Percentiles rank a stretch among this genome's conserved stretches.
These are phyloP conservation scores for Pseudocercospora macadamiae DNA, from an alignment of 2,329 filamentous ascomycete genomes.

Conservation along the genomic window DNA sequence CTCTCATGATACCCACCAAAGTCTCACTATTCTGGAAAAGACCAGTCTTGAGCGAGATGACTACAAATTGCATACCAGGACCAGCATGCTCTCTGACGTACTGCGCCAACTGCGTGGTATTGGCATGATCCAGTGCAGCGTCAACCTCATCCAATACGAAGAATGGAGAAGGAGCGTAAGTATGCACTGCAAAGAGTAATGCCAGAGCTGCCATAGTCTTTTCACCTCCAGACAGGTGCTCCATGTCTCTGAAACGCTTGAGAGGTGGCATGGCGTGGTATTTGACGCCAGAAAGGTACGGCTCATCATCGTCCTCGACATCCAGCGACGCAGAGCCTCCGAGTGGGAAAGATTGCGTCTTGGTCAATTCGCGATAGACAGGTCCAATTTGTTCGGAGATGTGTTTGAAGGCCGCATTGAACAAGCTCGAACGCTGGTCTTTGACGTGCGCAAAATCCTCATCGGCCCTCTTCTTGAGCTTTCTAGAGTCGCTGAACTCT, in stretches of 20 bases:
- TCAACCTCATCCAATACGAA: conserved; percentile 98
- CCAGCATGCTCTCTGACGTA: conserved; percentile 94
- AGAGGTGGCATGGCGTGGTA: conserved; percentile 98
- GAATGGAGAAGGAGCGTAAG: conserved; percentile 92
- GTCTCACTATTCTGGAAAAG: conserved; percentile 97
- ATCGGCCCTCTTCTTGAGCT: conserved; percentile 71
- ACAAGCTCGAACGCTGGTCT: conserved; percentile 80
- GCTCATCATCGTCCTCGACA: conserved; percentile 94
- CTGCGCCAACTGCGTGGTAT: conserved; percentile 93
- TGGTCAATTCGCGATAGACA: conserved; percentile 94
- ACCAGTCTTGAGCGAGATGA: conserved; percentile 93
- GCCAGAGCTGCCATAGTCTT: conserved; percentile 98
- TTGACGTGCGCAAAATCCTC: conserved; percentile 84
- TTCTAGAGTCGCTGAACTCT: conserved; percentile 84
- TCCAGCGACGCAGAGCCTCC: conserved; percentile 87
- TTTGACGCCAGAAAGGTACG: conserved; percentile 93
- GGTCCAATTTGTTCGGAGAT: conserved; percentile 92
- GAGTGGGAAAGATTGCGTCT: conserved; percentile 87
- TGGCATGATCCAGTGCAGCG: conserved; percentile 95
- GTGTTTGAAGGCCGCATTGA: conserved; percentile 92
- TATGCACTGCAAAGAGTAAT: conserved; percentile 95
- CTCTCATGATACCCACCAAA: conserved; percentile 90
- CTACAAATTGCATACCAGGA: conserved; percentile 98
- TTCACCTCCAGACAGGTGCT: conserved; percentile 93
- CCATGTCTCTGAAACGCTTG: conserved; percentile 99